Evolutionary conservation across 1,284 basidiomycete species (phyloP).

Genomic region (Fistulinella cinereoalba): DNA sequence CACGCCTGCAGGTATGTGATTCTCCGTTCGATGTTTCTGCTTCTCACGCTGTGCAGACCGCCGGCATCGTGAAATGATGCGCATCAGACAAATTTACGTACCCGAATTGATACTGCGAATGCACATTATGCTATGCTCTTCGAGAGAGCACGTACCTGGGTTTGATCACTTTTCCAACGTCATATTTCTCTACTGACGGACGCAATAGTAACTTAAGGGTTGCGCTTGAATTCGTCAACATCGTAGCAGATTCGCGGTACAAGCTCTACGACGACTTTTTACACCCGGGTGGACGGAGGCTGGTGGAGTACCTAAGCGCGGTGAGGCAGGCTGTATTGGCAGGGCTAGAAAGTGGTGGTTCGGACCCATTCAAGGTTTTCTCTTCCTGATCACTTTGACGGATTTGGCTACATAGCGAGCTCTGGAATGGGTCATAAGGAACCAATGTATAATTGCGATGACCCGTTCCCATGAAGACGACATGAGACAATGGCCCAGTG

Average conservation of each 20-base stretch:
- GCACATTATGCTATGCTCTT: conserved; percentile 71
- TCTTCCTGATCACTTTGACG: conserved; percentile 20
- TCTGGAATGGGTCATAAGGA: no score
- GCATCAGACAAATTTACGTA: conserved; percentile 86
- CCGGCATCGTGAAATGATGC: conserved; percentile 65
- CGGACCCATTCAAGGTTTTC: conserved; percentile 64
- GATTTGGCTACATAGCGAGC: no score
- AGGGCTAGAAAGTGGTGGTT: conserved; percentile 68
- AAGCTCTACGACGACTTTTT: conserved; percentile 88
- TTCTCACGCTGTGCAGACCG: conserved; percentile 44
- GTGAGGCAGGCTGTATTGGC: conserved; percentile 70
- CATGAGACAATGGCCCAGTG: no score
- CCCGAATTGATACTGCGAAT: conserved; percentile 89
- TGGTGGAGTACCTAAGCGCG: conserved; percentile 71
- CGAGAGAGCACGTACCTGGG: conserved; percentile 64
- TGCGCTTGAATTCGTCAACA: conserved; percentile 74
- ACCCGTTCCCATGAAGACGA: not conserved
- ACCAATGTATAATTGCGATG: no score
- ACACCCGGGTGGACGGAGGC: conserved; percentile 45
- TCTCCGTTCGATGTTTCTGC: not conserved
- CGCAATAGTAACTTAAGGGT: conserved; percentile 72
- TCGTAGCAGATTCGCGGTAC: conserved; percentile 88
- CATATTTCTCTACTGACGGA: conserved; percentile 1
- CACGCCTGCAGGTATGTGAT: conserved; percentile 38
- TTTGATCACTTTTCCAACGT: conserved; percentile 40